Evolutionary conservation across 163 green algal species (phyloP).

Genomic region (Chlamydomonas reinhardtii): DNA sequence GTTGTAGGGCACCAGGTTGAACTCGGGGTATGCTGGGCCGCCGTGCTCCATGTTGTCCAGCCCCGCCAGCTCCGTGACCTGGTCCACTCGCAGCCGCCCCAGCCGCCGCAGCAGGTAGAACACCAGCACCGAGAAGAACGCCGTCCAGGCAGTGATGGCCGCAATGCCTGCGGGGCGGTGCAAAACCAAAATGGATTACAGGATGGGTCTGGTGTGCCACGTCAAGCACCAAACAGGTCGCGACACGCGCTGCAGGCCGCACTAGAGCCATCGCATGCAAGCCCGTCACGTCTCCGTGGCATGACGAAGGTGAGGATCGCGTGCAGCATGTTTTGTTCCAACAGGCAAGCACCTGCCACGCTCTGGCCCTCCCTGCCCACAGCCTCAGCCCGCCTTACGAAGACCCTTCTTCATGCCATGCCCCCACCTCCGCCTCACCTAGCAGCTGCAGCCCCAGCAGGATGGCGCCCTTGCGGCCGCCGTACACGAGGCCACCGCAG

Average conservation of each 20-base stretch:
- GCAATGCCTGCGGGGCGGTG: conserved; percentile 20
- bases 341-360: not conserved
- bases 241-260: too few species aligned
- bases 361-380: too few species aligned
- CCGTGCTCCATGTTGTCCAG: conserved; percentile 68
- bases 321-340: too few species aligned
- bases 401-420: not conserved
- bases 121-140: conserved; percentile 3
- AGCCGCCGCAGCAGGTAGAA: conserved; percentile 16
- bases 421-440: conserved; percentile 7
- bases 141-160: conserved; percentile 33
- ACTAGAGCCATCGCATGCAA: too few species aligned
- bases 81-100: conserved; percentile 30
- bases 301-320: too few species aligned
- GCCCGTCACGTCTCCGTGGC: too few species aligned
- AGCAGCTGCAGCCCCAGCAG: conserved; percentile 62
- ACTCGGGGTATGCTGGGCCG: conserved; percentile 60
- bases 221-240: too few species aligned
- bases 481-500: conserved; percentile 61
- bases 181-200: too few species aligned
- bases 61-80: conserved; percentile 60
- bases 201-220: too few species aligned
- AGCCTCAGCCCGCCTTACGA: too few species aligned
- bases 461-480: conserved; percentile 16
- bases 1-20: conserved; percentile 52